A percentile compares a stretch with the other conserved stretches of the same genome.
phyloP scores from a whole-genome alignment of 1,284 basidiomycete species.

The Puccinia horiana region DNA sequence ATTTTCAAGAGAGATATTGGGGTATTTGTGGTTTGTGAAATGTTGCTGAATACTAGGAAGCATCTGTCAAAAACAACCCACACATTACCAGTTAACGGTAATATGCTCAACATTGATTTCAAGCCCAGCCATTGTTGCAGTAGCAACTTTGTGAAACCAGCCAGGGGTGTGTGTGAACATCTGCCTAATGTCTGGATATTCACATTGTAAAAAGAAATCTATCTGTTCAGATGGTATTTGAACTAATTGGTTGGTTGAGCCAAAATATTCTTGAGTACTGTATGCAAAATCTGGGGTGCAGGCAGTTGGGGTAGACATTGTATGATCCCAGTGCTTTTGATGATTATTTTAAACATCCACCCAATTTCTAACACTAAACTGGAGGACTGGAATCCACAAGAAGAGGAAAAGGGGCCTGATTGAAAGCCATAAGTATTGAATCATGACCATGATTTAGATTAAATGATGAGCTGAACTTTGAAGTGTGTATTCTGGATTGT shows the following conservation, averaged over 20 bases:
- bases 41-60: too few species aligned
- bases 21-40: too few species aligned
- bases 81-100: neutral
- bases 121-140: neutral
- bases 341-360: neutral
- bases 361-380: neutral
- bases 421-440: neutral
- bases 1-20: too few species aligned
- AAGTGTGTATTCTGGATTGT: neutral
- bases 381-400: slow-evolving; percentile 4
- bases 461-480: neutral
- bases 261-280: neutral
- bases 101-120: neutral
- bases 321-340: neutral
- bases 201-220: neutral
- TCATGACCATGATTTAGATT: neutral
- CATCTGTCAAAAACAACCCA: neutral
- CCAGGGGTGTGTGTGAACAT: neutral
- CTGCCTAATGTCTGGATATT: neutral
- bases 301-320: neutral
- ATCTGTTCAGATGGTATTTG: neutral
- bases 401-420: neutral
- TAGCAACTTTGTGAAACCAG: neutral
- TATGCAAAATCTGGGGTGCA: slow-evolving; percentile 10
- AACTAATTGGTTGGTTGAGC: neutral